Evolutionary conservation across 371 early-diverging fungal species (phyloP).

Genomic region (Blastocladiella emersonii): DNA sequence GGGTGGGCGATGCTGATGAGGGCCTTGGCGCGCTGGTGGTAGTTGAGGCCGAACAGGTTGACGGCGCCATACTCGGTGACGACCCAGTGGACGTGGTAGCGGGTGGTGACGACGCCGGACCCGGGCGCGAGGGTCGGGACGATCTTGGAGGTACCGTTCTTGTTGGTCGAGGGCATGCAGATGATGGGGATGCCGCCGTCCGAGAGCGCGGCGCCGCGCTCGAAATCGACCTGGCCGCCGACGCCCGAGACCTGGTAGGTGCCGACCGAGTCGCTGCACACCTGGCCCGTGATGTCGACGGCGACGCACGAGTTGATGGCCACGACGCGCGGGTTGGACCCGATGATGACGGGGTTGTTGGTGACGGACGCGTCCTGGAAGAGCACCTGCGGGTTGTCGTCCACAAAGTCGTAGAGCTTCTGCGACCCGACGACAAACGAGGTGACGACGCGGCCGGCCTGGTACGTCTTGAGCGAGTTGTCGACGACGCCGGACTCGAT

Average conservation of each 20-base stretch:
- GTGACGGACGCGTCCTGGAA: slow-evolving; percentile 24
- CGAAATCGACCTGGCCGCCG: slow-evolving; percentile 36
- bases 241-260: slow-evolving; percentile 23
- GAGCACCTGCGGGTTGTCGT: slow-evolving; percentile 25
- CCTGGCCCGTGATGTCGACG: slow-evolving; percentile 34
- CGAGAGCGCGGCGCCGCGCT: slow-evolving; percentile 29
- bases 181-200: slow-evolving; percentile 31
- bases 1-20: slow-evolving; percentile 35
- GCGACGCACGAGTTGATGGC: slow-evolving; percentile 35
- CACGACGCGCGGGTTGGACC: slow-evolving; percentile 22
- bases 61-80: slow-evolving; percentile 31
- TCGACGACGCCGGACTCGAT: slow-evolving; percentile 26
- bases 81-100: slow-evolving; percentile 24
- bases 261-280: slow-evolving; percentile 31
- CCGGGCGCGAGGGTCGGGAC: slow-evolving; percentile 21
- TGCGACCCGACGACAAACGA: slow-evolving; percentile 17
- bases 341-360: slow-evolving; percentile 27
- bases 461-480: slow-evolving; percentile 22
- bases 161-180: slow-evolving; percentile 22
- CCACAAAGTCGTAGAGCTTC: slow-evolving; percentile 18
- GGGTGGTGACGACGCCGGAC: slow-evolving; percentile 27
- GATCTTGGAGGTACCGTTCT: slow-evolving; percentile 20
- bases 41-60: slow-evolving; percentile 26
- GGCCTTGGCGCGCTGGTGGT: slow-evolving; percentile 23
- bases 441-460: slow-evolving; percentile 22